These are phyloP conservation scores for Podaxis sp. DNA, from an alignment of 768 basidiomycete genomes.

Conservation along the genomic window DNA sequence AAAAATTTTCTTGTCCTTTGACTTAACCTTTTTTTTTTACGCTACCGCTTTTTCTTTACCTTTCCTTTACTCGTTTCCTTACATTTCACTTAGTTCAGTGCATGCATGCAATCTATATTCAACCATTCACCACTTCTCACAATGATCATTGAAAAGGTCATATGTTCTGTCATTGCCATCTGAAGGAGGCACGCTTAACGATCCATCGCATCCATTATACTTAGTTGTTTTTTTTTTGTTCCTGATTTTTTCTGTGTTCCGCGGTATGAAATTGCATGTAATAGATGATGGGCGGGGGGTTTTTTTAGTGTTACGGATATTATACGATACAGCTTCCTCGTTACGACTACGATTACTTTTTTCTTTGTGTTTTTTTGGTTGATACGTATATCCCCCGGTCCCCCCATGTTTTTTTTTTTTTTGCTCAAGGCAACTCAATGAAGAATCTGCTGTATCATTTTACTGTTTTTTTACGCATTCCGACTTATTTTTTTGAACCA, in stretches of 20 bases:
- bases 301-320: not conserved
- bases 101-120: constrained; percentile 50
- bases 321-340: constrained; percentile 1
- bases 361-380: constrained; percentile 4
- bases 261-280: constrained; percentile 44
- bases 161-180: constrained; percentile 44
- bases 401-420: constrained; percentile 1
- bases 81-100: constrained; percentile 27
- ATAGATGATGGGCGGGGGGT: constrained; percentile 42
- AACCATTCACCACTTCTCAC: not conserved
- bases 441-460: constrained; percentile 7
- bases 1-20: constrained; percentile 30
- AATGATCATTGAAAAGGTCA: constrained; percentile 18
- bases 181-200: constrained; percentile 47
- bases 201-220: constrained; percentile 30
- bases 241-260: constrained; percentile 25
- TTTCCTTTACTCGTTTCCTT: constrained; percentile 19
- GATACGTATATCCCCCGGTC: not conserved
- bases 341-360: not conserved
- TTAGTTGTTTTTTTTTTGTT: constrained; percentile 37
- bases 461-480: not conserved
- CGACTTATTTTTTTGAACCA: not conserved
- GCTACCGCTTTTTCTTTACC: not conserved
- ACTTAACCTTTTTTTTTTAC: constrained; percentile 10
- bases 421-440: constrained; percentile 5